Base-by-base conservation (phyloP, 1,139 yeast genomes). In the Lodderomyces elongisporus region DNA sequence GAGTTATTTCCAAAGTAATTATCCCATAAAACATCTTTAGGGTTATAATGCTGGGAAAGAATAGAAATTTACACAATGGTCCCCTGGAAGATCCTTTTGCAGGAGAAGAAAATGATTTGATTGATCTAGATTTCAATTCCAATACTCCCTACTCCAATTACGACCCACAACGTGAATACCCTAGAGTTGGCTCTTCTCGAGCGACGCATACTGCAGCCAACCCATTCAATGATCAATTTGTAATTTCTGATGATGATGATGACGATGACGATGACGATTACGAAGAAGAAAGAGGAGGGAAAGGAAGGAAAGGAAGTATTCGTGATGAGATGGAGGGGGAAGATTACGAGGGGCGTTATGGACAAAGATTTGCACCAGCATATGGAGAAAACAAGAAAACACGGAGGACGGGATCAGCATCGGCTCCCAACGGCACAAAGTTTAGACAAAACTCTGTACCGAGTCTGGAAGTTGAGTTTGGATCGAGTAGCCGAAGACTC, bases 211-310 rank as follows among this genome's bases (percentile, higher is more conserved):
- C 17, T 3, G 20, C 12, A n/a, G 29, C 31, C 18, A 37, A 42
- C 27, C 47, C 47, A 16, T 43, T 43, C 31, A 38, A 35, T 25
- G 73, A 66, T 39, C 47, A 52, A 35, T 54, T 61, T 27, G 45
- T 57, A n/a, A 42, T 62, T 15, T 53, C 65, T 3, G 69, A 62
- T 34, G 67, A 62, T 28, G 67, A 62, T 12, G 40, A 40, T 14
- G 41, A 41, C 10, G 48, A 43, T 8, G 37, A 42, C 8, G 36
- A n/a, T 13, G 26, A 24, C 14, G 39, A 22, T 10, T 18, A n/a
- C 34, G 40, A 15, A 27, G 36, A 13, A 34, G 40, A 14, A 27
- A 36, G 24, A 33, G 25, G 7, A 22, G 40, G 14, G 26, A 36
- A 14, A 34, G 40, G 14, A 25, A 35, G 24, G 34, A 22, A 7